Evolutionary conservation across 306 rosid species (phyloP), one percentile per base, ranked within the genome.

Genomic region (Medicago ruthenica): DNA sequence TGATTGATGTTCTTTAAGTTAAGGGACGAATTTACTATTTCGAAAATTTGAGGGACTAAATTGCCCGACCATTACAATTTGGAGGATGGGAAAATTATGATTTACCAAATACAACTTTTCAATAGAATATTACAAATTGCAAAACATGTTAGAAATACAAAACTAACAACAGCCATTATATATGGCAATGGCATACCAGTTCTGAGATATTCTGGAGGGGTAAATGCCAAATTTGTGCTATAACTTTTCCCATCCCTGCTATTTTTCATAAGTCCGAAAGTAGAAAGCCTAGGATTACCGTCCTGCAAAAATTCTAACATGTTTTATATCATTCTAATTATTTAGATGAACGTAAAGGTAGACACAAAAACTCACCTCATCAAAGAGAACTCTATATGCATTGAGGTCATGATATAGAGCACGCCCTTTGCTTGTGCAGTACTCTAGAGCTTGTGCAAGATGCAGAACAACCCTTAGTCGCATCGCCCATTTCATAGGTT

Each of bases 151-250:
- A 67, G 41, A 59, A 61, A 64, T 10, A 17, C 41, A 24, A 70
- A 75, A 64, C 42, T 50, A 71, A 82, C 15, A 72, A 18, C 11
- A 15, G 31, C 16, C 11, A 69, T 40, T 17, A 68, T 40, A 70
- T 61, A 59, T 22, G 47, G 53, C 67, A 13, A 59, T 22, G 39
- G 41, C 70, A 13, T 87, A 89, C 97, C 97, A 22, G 91, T 92
- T 89, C 97, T 85, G 57, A 92, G 85, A 84, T 92, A 92, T 74
- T 91, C 97, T 14, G 97, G 97, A 64, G 97, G 97, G 67, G 97
- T 91, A 83, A 91, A 91, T 22, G 97, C 97, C 83, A 89, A 79
- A 84, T 91, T 91, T 70, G 97, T 91, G 77, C 94, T 89, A 67
- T 89, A 91, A 81, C 96, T 91, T 83, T 91, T 91, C 77, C 96